A percentile compares a stretch with the other conserved stretches of the same genome.
These are phyloP conservation scores for Allium cepa DNA, from an alignment of 106 monocot species.

Conservation along the genomic window DNA sequence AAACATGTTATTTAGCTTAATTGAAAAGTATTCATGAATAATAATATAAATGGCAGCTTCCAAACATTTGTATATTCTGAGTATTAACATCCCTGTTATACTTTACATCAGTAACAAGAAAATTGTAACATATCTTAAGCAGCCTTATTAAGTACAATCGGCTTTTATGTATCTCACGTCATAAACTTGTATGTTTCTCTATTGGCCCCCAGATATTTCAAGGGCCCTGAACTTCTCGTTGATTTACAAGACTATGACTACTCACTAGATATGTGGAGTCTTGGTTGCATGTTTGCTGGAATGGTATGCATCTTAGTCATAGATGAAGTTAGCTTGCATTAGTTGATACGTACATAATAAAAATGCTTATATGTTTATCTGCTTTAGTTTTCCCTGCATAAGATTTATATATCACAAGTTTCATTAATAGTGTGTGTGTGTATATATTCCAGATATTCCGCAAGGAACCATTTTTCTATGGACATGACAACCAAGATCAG, in stretches of 20 bases:
- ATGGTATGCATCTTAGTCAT: slow-evolving; percentile 36
- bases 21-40: too few relatives aligned
- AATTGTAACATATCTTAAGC: too few relatives aligned
- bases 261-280: slow-evolving; percentile 91
- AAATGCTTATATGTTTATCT: neutral
- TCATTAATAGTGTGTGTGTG: neutral
- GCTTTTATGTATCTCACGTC: neutral
- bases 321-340: neutral
- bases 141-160: too few relatives aligned
- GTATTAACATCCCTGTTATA: neutral
- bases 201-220: slow-evolving; percentile 53
- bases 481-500: slow-evolving; percentile 39
- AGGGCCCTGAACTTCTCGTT: slow-evolving; percentile 91
- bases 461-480: slow-evolving; percentile 47
- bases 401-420: neutral
- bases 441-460: slow-evolving; percentile 35
- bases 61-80: neutral
- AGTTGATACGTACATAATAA: neutral
- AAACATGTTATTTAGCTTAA: too few relatives aligned
- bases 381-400: neutral
- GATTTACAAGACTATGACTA: slow-evolving; percentile 98
- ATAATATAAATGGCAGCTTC: too few relatives aligned
- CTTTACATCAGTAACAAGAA: neutral
- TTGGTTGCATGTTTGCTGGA: slow-evolving; percentile 97
- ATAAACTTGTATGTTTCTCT: neutral